Evolutionary conservation across 2,329 filamentous ascomycete genomes (phyloP).

Genomic region (Pezicula radicicola): DNA sequence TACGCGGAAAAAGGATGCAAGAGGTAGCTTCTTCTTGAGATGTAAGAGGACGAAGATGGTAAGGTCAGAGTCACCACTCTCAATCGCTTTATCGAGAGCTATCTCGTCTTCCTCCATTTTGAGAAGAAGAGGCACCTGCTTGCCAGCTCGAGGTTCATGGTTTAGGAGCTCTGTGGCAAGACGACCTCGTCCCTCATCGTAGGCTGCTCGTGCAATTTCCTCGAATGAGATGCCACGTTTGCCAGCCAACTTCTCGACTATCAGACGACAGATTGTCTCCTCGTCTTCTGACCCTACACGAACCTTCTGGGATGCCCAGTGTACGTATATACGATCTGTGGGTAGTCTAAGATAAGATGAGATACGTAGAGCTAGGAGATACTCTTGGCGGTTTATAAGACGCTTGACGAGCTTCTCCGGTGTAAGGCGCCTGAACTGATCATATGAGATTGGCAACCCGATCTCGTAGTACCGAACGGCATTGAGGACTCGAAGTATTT

Average conservation of each 20-base stretch:
- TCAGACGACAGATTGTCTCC: constrained; percentile 78
- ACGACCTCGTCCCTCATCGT: constrained; percentile 87
- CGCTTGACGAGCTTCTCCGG: constrained; percentile 85
- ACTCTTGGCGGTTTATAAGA: constrained; percentile 85
- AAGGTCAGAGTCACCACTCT: constrained; percentile 91
- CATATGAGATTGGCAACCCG: constrained; percentile 85
- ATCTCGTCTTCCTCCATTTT: constrained; percentile 96
- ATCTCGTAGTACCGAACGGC: constrained; percentile 89
- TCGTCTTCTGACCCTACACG: constrained; percentile 81
- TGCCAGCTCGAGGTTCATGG: constrained; percentile 90
- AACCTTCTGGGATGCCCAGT: constrained; percentile 96
- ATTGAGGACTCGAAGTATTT: constrained; percentile 88
- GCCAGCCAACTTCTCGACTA: constrained; percentile 81
- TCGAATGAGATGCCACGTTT: constrained; percentile 96
- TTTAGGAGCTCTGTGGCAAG: constrained; percentile 89
- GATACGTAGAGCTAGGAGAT: constrained; percentile 83
- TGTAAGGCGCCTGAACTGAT: constrained; percentile 88
- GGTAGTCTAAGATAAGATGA: constrained; percentile 84
- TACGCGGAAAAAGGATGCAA: constrained; percentile 88
- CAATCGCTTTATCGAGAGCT: constrained; percentile 92
- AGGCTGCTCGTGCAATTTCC: constrained; percentile 86
- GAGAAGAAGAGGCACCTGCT: constrained; percentile 88
- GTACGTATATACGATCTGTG: constrained; percentile 87
- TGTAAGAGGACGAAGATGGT: constrained; percentile 86
- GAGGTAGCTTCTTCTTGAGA: constrained; percentile 83